Percentiles rank a stretch among this genome's conserved stretches.
phyloP scores from a whole-genome alignment of 148 eudicot species.

The Suaeda aralocaspica region DNA sequence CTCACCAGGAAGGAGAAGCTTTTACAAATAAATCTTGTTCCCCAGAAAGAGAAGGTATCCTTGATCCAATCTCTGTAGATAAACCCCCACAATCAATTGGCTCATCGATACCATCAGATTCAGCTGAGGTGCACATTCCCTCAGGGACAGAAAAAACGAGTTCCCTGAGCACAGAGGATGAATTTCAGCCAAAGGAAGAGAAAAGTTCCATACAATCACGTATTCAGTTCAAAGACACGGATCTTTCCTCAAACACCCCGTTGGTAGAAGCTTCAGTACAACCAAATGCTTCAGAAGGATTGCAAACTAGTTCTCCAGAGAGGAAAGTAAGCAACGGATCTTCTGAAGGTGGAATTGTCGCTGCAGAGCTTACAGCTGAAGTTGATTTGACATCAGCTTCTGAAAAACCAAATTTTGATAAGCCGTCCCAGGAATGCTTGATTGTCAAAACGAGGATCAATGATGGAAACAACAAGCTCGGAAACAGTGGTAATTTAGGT shows the following conservation, averaged over 20 bases:
- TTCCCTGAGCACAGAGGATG: constrained; percentile 17
- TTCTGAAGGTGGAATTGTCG: constrained; percentile 25
- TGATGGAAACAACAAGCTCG: constrained; percentile 24
- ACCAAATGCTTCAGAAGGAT: constrained; percentile 32
- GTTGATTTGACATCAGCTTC: constrained; percentile 18
- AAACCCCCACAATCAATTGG: constrained; percentile 21
- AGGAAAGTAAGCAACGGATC: constrained; percentile 19
- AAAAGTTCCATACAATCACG: constrained; percentile 23
- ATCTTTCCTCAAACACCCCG: constrained; percentile 20
- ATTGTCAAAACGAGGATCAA: constrained; percentile 19
- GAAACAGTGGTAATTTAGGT: constrained; percentile 19
- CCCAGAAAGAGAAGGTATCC: constrained; percentile 23
- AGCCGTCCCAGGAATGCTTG: constrained; percentile 12
- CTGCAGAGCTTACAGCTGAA: constrained; percentile 6
- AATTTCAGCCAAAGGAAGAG: constrained; percentile 26
- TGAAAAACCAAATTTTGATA: constrained; percentile 20
- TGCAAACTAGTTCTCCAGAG: constrained; percentile 29
- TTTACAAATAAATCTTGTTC: constrained; percentile 23
- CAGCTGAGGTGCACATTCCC: constrained; percentile 20
- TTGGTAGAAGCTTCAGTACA: constrained; percentile 28
- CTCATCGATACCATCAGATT: constrained; percentile 21
- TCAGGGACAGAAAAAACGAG: constrained; percentile 17
- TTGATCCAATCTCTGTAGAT: constrained; percentile 21
- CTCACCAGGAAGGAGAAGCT: constrained; percentile 25
- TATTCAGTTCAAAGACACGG: constrained; percentile 25